Evolutionary conservation across 352 stramenopile genomes (phyloP).

Genomic region (Pythium dissotocum): DNA sequence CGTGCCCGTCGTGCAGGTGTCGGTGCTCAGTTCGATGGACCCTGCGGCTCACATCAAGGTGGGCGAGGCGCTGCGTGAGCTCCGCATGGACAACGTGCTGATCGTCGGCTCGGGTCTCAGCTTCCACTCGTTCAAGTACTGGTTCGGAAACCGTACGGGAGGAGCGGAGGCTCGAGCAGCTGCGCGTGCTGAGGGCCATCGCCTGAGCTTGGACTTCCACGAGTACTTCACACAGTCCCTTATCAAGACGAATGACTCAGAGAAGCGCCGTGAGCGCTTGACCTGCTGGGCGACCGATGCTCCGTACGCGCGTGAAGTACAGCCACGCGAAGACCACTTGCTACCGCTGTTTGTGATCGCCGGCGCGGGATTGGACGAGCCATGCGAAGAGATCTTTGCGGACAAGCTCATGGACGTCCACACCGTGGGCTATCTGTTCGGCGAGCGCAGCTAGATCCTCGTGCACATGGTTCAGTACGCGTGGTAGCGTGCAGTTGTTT

Average conservation of each 20-base stretch:
- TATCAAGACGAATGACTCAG: constrained; percentile 2
- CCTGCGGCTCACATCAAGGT: constrained; percentile 60
- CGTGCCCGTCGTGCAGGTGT: constrained; percentile 87
- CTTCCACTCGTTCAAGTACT: constrained; percentile 27
- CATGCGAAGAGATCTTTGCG: constrained; percentile 24
- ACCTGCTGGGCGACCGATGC: constrained; percentile 35
- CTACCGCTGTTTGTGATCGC: constrained; percentile 56
- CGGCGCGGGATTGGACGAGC: constrained; percentile 45
- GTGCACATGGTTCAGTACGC: too few species aligned
- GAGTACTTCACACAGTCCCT: constrained; percentile 17
- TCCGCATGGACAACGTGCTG: constrained; percentile 74
- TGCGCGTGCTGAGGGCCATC: not conserved
- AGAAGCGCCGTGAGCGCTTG: constrained; percentile 18
- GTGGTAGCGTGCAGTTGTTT: too few species aligned
- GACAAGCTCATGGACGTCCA: constrained; percentile 18
- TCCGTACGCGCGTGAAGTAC: constrained; percentile 36
- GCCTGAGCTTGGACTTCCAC: constrained; percentile 16
- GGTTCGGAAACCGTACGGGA: constrained; percentile 5
- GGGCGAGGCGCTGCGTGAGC: constrained; percentile 52
- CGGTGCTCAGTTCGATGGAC: constrained; percentile 59
- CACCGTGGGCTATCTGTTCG: constrained; percentile 24
- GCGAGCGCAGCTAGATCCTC: constrained; percentile 13
- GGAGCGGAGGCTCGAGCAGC: not conserved
- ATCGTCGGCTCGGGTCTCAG: constrained; percentile 73
- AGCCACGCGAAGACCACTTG: constrained; percentile 52